Evolutionary conservation across 257 asterid species (phyloP), one percentile per base, ranked within the genome.

Genomic region (Scutellaria barbata): DNA sequence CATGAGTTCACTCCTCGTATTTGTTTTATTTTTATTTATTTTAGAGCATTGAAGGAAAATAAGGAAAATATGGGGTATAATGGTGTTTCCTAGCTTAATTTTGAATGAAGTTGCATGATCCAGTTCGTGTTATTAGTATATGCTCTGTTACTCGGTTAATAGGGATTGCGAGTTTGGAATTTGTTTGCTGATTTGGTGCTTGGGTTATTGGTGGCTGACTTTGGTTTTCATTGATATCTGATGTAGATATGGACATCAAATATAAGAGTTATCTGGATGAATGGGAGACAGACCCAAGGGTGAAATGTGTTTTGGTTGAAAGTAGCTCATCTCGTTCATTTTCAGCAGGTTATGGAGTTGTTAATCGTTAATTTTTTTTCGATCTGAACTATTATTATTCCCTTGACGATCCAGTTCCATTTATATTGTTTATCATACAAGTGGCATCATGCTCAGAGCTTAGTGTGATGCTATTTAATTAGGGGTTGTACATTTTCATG

Each of bases 251-350:
- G 99, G 99, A 94, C 71, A 58, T 88, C 54, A 91, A 71, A 54
- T 94, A 86, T 74, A 94, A 94, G 85, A 82, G 85, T 18, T 91
- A 82, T 71, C 84, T 94, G 76, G 96, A 91, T 70, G 93, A 89
- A 67, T 94, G 99, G 99, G 96, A 94, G 83, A 71, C 81, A 20
- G 96, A 94, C 53, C 95, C 97, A 6, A 85, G 66, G 74, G 99
- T 94, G 75, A 94, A 91, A 79, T 94, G 96, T 76, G 97, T 89
- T 61, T 71, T 91, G 86, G 96, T 94, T 50, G 97, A 88, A 69
- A 82, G 99, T 48, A 91, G 99, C 78, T 81, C 93, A 5, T 59
- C 95, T 25, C 97, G 97, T 68, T 95, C 99, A 77, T 94, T 94
- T 80, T 94, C 90, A 62, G 99, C 99, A 85, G 99, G 99, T 91